Conservation (phyloP, 2,329 filamentous ascomycete species). For the Boeremia exigua region DNA sequence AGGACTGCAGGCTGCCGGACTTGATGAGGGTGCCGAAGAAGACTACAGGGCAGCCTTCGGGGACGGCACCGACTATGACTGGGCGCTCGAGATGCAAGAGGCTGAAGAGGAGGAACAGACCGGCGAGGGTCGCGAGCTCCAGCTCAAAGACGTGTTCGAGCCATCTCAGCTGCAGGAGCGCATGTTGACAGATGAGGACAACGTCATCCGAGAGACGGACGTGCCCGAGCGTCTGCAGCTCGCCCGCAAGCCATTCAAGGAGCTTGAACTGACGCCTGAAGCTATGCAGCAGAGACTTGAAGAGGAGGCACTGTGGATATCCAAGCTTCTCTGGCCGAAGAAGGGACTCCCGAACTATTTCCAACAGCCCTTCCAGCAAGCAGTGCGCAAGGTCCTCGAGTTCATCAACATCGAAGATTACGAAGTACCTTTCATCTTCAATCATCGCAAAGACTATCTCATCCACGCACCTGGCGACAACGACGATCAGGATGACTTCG, state of each 20-base stretch:
- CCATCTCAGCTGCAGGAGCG: conserved; percentile 93
- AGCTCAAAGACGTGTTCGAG: conserved; percentile 98
- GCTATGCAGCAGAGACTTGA: conserved; percentile 68
- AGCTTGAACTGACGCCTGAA: conserved; percentile 79
- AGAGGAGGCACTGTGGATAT: conserved; percentile 92
- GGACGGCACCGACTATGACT: conserved; percentile 93
- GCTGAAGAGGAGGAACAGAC: conserved; percentile 79
- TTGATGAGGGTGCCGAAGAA: conserved; percentile 91
- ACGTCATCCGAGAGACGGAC: conserved; percentile 84
- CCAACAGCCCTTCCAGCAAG: conserved; percentile 81
- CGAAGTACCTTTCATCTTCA: conserved; percentile 96
- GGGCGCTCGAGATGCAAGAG: conserved; percentile 88
- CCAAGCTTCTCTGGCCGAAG: conserved; percentile 86
- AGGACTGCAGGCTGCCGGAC: conserved; percentile 78
- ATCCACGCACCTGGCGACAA: conserved; percentile 79
- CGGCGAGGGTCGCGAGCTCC: conserved; percentile 80
- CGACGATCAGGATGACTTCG: conserved; percentile 64
- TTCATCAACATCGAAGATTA: conserved; percentile 95
- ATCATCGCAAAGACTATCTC: conserved; percentile 96
- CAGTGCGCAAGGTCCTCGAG: conserved; percentile 89
- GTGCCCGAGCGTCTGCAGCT: conserved; percentile 95
- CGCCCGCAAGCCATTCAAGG: conserved; percentile 85
- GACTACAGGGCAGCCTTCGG: conserved; percentile 97
- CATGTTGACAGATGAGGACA: conserved; percentile 94
- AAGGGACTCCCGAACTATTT: conserved; percentile 77